Evolutionary conservation across 805 yeast genomes (phyloP).

Genomic region (Lipomyces japonicus): DNA sequence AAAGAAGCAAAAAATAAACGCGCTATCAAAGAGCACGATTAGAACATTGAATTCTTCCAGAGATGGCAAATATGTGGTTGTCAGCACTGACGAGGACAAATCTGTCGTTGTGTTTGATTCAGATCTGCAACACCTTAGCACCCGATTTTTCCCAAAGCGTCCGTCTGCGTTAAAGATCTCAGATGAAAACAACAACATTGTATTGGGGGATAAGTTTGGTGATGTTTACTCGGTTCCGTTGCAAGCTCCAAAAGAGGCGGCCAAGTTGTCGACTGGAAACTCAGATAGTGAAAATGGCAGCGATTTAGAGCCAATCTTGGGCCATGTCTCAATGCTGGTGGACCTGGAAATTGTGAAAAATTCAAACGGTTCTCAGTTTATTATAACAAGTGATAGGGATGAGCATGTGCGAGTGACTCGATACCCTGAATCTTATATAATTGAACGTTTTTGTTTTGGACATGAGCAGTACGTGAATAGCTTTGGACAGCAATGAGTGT

Average conservation of each 20-base stretch:
- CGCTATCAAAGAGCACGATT: slow-evolving; percentile 50
- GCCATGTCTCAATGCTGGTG: slow-evolving; percentile 97
- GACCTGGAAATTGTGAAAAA: slow-evolving; percentile 51
- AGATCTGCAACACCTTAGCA: slow-evolving; percentile 7
- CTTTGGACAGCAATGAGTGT: neutral
- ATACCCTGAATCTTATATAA: slow-evolving; percentile 72
- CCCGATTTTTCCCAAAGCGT: slow-evolving; percentile 65
- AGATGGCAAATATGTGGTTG: slow-evolving; percentile 54
- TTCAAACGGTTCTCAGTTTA: slow-evolving; percentile 47
- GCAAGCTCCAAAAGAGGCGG: slow-evolving; percentile 32
- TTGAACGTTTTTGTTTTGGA: slow-evolving; percentile 81
- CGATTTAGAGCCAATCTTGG: slow-evolving; percentile 64
- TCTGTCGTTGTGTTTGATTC: slow-evolving; percentile 59
- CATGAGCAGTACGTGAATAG: slow-evolving; percentile 59
- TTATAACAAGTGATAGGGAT: slow-evolving; percentile 87
- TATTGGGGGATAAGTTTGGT: slow-evolving; percentile 93
- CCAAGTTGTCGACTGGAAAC: slow-evolving; percentile 37
- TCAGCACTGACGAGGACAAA: slow-evolving; percentile 79
- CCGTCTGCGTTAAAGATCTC: slow-evolving; percentile 77
- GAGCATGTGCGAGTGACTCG: slow-evolving; percentile 87
- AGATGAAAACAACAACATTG: slow-evolving; percentile 47
- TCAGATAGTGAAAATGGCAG: slow-evolving; percentile 23
- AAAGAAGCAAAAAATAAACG: slow-evolving; percentile 24
- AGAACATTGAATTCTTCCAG: slow-evolving; percentile 56
- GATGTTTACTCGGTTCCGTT: slow-evolving; percentile 72